Evolutionary conservation across 1,284 basidiomycete species (phyloP), one percentile per base, ranked within the genome.

Genomic region (Papiliotrema flavescens): DNA sequence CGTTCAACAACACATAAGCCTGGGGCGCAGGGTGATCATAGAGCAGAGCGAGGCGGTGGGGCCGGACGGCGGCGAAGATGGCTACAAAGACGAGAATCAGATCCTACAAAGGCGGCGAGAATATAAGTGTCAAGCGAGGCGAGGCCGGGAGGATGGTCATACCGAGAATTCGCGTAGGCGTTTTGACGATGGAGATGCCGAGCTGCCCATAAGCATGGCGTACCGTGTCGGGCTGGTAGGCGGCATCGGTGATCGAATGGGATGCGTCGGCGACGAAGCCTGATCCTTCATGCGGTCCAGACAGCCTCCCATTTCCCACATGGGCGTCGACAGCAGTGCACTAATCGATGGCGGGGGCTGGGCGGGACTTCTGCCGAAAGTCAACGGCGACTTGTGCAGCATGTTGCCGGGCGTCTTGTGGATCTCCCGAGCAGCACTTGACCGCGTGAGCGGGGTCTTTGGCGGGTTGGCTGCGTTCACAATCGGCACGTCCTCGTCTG

Each of bases 371-470:
- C 63, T 59, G 20, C 67, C 62, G 24, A 61, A 61, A 28, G 67
- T 54, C 35, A 70, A 61, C 0, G 72, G 68, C 34, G 70, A 71
- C 47, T 63, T 60, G n/a, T 59, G 48, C 36, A 65, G 54, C 24
- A 49, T 60, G 17, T 54, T 54, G 22, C 59, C 54, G 1, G 65
- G 65, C 46, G 53, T 70, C 56, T 49, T 67, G 32, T 51, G 65
- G 44, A 55, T 37, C 51, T 56, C 59, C 1, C 62, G 60, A 2
- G 65, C 65, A 1, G 73, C 73, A 2, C 70, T 72, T 17, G 71
- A 75, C 24, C 73, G 59, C 1, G 70, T 63, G 24, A 75, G 61
- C 7, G 73, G 73, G 1, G 73, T 75, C 51, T 75, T 75, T 9
- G 71, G 70, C 6, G 63, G 63, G 46, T 47, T 41, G 41, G 26